Evolutionary conservation across 2,329 filamentous ascomycete species (phyloP).

Genomic region (Rhinocladiella mackenziei): DNA sequence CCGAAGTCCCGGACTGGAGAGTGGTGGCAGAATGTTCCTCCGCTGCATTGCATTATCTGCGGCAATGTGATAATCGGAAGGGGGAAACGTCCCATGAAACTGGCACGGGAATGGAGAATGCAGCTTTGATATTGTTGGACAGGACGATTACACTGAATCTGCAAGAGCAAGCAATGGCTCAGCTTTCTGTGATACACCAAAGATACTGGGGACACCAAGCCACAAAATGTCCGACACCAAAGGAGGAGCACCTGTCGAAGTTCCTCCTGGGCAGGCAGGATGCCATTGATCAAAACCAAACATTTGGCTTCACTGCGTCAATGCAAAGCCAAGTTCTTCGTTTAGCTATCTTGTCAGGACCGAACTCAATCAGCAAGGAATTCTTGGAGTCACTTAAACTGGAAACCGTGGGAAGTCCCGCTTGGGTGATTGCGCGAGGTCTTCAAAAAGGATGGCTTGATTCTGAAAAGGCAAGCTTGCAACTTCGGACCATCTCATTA

Average conservation of each 20-base stretch:
- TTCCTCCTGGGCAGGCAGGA: constrained; percentile 15
- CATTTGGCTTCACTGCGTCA: constrained; percentile 24
- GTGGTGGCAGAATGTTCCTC: constrained; percentile 41
- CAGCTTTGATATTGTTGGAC: constrained; percentile 27
- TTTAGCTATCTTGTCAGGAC: constrained; percentile 21
- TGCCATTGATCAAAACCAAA: constrained; percentile 10
- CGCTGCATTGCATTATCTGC: constrained; percentile 38
- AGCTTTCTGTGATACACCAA: constrained; percentile 22
- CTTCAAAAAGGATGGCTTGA: constrained; percentile 36
- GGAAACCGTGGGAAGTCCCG: constrained; percentile 32
- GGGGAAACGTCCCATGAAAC: neutral
- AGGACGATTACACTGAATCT: constrained; percentile 24
- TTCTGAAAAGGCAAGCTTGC: constrained; percentile 40
- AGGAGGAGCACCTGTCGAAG: constrained; percentile 5
- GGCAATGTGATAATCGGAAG: constrained; percentile 27
- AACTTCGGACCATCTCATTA: constrained; percentile 45
- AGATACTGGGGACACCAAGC: constrained; percentile 18
- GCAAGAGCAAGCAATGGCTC: constrained; percentile 10
- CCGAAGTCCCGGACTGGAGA: constrained; percentile 1
- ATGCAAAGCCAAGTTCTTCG: constrained; percentile 28
- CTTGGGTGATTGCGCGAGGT: constrained; percentile 37
- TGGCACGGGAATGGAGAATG: constrained; percentile 18
- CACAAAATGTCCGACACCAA: constrained; percentile 1
- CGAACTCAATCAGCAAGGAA: constrained; percentile 14
- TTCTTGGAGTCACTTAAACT: constrained; percentile 16